phyloP scores from a whole-genome alignment of 805 yeast genomes.

The Candida xiaguanensis region DNA sequence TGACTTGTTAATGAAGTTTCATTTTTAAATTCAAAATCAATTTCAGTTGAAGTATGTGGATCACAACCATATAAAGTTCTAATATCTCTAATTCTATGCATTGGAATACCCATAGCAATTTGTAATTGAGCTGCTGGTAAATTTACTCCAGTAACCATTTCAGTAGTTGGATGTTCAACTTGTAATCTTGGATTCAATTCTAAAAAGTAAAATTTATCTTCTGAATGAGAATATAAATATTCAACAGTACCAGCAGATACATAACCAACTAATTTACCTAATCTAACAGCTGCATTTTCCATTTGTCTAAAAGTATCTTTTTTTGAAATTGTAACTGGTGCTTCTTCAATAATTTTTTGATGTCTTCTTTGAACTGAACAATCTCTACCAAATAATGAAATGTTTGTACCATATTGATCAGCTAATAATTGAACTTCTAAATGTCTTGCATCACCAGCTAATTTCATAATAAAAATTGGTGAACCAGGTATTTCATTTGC shows the following conservation, averaged over 20 bases:
- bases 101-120: conserved; percentile 99
- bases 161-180: conserved; percentile 99
- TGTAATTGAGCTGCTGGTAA: conserved; percentile 98
- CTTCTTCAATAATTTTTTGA: conserved; percentile 98
- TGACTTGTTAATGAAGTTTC: conserved; percentile 73
- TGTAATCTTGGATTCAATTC: conserved; percentile 98
- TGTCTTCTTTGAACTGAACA: conserved; percentile 99
- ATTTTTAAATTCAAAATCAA: conserved; percentile 83
- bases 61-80: conserved; percentile 92
- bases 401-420: conserved; percentile 97
- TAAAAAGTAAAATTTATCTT: conserved; percentile 91
- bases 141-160: conserved; percentile 98
- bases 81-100: conserved; percentile 91
- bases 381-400: conserved; percentile 96
- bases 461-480: conserved; percentile 95
- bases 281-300: conserved; percentile 97
- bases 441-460: conserved; percentile 97
- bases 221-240: conserved; percentile 89
- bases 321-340: conserved; percentile 94
- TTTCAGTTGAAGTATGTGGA: conserved; percentile 85
- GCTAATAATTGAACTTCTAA: conserved; percentile 97
- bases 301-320: conserved; percentile 79
- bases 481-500: conserved; percentile 98
- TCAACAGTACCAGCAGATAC: conserved; percentile 99
- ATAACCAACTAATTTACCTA: conserved; percentile 95